phyloP scores from a whole-genome alignment of 139 green algal genomes.

The Desmodesmus armatus region DNA sequence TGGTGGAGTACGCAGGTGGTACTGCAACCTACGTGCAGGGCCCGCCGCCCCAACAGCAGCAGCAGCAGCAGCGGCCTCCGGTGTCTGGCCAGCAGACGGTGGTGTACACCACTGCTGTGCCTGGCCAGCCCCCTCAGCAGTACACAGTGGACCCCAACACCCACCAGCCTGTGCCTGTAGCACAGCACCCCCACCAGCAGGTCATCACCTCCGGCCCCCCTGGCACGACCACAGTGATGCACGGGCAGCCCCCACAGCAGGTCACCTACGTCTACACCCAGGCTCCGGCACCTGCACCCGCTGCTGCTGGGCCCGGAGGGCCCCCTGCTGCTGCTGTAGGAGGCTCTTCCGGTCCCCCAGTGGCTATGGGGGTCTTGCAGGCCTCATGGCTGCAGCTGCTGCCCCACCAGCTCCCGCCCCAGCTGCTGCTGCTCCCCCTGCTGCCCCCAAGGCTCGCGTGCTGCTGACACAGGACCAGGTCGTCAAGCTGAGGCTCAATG shows the following conservation, averaged over 20 bases:
- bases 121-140: constrained; percentile 4
- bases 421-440: neutral
- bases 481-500: constrained; percentile 17
- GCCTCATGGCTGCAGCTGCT: neutral
- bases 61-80: neutral
- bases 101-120: constrained; percentile 6
- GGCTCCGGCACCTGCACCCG: neutral
- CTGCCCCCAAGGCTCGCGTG: constrained; percentile 24
- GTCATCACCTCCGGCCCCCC: neutral
- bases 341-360: neutral
- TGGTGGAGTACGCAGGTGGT: too few relatives aligned
- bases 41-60: constrained; percentile 11
- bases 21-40: constrained; percentile 7
- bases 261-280: constrained; percentile 24
- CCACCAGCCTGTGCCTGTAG: neutral
- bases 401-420: neutral
- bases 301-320: neutral
- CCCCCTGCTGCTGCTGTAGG: neutral
- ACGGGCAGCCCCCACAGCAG: constrained; percentile 9
- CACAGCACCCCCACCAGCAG: constrained; percentile 17
- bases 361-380: constrained; percentile 25
- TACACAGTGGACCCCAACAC: neutral
- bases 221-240: neutral
- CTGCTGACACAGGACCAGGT: constrained; percentile 45
- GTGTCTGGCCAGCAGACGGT: neutral